Conservation (phyloP, 2,329 filamentous ascomycete genomes). For the Cordyceps sp. region DNA sequence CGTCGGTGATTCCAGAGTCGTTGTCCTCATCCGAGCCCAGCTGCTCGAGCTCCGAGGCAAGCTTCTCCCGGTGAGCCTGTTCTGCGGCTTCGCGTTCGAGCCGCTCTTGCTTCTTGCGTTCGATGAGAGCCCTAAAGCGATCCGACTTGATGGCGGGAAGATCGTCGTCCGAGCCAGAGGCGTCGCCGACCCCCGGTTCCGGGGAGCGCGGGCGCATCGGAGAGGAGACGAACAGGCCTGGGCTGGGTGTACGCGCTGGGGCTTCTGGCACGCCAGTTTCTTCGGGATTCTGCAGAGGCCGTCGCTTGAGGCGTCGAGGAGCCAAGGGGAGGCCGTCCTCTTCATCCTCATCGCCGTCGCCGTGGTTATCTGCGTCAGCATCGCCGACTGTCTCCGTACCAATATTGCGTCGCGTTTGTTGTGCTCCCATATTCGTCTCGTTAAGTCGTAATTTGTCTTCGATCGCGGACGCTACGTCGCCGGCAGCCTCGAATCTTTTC, state of each 20-base stretch:
- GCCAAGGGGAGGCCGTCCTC: slow-evolving; percentile 23
- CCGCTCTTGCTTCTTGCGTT: slow-evolving; percentile 56
- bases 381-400: slow-evolving; percentile 4
- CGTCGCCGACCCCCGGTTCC: slow-evolving; percentile 14
- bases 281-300: slow-evolving; percentile 16
- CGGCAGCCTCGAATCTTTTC: too few species aligned
- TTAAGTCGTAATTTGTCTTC: too few species aligned
- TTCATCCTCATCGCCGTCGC: slow-evolving; percentile 18
- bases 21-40: slow-evolving; percentile 20
- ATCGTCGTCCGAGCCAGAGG: slow-evolving; percentile 27
- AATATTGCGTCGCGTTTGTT: too few species aligned
- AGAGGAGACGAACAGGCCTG: slow-evolving; percentile 40
- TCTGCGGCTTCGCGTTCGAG: slow-evolving; percentile 45
- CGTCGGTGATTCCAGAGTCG: slow-evolving; percentile 40
- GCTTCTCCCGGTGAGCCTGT: slow-evolving; percentile 16
- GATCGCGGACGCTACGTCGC: too few species aligned
- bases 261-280: slow-evolving; percentile 8
- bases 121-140: slow-evolving; percentile 56
- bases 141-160: slow-evolving; percentile 31
- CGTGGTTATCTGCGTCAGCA: neutral
- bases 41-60: slow-evolving; percentile 18
- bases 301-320: slow-evolving; percentile 22
- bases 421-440: too few species aligned
- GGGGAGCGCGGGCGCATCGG: slow-evolving; percentile 22
- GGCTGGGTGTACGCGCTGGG: slow-evolving; percentile 13